Percentiles rank a stretch among this genome's conserved stretches.
Conservation (phyloP, 139 green algal species). For the Chlorella sp. region DNA sequence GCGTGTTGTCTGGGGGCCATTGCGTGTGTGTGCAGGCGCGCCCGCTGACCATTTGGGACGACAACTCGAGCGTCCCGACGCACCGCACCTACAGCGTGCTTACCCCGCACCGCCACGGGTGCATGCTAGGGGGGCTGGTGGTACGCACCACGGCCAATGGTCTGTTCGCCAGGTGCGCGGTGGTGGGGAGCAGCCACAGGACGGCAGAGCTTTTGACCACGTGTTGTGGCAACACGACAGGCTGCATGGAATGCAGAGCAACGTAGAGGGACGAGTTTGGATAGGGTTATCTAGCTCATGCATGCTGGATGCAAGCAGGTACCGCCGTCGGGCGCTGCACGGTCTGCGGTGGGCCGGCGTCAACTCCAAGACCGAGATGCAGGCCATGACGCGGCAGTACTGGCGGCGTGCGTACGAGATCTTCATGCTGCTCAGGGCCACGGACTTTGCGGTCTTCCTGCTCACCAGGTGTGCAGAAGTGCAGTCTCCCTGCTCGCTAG, state of each 20-base stretch:
- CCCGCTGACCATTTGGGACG: not conserved
- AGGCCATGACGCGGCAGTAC: slow-evolving; percentile 4
- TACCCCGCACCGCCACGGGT: not conserved
- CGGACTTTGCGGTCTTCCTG: slow-evolving; percentile 34
- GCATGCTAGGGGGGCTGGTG: not conserved
- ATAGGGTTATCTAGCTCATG: too few relatives aligned
- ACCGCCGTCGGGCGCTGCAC: too few relatives aligned
- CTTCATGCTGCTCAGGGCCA: slow-evolving; percentile 17
- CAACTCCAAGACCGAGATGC: not conserved
- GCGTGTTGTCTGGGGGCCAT: too few relatives aligned
- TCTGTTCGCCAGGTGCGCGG: too few relatives aligned
- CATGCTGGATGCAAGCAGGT: too few relatives aligned
- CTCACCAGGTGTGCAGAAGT: slow-evolving; percentile 8
- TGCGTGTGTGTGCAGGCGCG: not conserved
- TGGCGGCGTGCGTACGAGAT: not conserved
- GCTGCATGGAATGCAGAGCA: too few relatives aligned
- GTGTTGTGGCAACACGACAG: too few relatives aligned
- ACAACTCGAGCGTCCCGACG: not conserved
- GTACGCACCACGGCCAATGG: too few relatives aligned
- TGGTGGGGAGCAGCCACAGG: too few relatives aligned
- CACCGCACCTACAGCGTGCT: not conserved
- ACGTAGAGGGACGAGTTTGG: too few relatives aligned
- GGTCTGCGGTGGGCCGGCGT: too few relatives aligned
- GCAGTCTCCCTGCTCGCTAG: not conserved
- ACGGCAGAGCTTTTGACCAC: too few relatives aligned